A percentile compares a stretch with the other conserved stretches of the same genome.
These are phyloP conservation scores for Russula virescens DNA, from an alignment of 768 basidiomycete species.

Conservation along the genomic window DNA sequence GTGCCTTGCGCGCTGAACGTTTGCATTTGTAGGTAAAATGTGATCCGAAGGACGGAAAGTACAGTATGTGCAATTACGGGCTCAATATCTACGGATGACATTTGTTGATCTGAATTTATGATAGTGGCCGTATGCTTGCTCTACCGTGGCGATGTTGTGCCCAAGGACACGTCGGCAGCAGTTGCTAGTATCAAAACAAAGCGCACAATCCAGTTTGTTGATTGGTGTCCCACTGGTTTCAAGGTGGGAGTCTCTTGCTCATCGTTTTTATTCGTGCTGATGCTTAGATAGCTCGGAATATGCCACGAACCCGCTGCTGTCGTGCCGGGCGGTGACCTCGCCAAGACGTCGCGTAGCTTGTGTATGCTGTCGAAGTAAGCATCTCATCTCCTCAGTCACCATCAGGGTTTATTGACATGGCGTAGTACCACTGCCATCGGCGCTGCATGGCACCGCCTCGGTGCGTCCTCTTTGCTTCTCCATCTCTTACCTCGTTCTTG, in stretches of 20 bases:
- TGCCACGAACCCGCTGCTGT: constrained; percentile 93
- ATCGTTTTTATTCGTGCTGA: constrained; percentile 23
- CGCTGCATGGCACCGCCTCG: constrained; percentile 86
- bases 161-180: constrained; percentile 92
- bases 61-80: constrained; percentile 57
- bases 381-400: not conserved
- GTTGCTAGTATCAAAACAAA: constrained; percentile 95
- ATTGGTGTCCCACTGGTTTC: constrained; percentile 98
- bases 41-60: constrained; percentile 97
- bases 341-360: constrained; percentile 87
- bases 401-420: constrained; percentile 5
- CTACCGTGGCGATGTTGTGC: constrained; percentile 95
- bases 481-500: not conserved
- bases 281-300: constrained; percentile 69
- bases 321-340: constrained; percentile 92
- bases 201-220: constrained; percentile 96
- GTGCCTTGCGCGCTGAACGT: not conserved
- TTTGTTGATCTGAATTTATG: not conserved
- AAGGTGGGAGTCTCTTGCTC: constrained; percentile 41
- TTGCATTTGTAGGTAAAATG: constrained; percentile 52
- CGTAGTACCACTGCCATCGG: constrained; percentile 86
- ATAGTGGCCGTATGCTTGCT: constrained; percentile 87
- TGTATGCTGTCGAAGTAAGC: constrained; percentile 93
- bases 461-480: constrained; percentile 32
- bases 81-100: not conserved